Evolutionary conservation across 2,329 filamentous ascomycete genomes (phyloP), one percentile per base, ranked within the genome.

Genomic region (Trichoderma koningiopsis): DNA sequence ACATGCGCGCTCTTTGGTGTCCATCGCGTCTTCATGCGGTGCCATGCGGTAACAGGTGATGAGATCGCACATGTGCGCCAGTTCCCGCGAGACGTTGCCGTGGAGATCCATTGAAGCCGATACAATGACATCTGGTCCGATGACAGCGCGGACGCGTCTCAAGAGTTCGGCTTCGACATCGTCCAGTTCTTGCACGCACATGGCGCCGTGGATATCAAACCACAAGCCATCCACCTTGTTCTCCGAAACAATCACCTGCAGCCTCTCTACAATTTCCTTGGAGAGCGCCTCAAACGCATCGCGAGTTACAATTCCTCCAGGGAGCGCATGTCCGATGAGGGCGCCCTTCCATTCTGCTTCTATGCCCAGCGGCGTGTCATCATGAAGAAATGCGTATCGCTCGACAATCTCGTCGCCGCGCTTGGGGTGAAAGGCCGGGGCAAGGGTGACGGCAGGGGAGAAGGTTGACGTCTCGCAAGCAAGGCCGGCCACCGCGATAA

Each of bases 131-230:
- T 80, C 73, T 0, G 80, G 75, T 0, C 85, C 85, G 24, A 86
- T 79, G 3, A 85, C 81, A 0, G 60, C 69, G 2, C 85, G 79
- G 14, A 85, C 80, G 0, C 83, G 82, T 14, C 75, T 74, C 24
- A 87, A 76, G 33, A 87, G 80, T 66, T 85, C 82, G 2, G 78
- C 80, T 69, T 87, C 85, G 1, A 75, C 76, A 72, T 87, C 85
- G 47, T 83, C 80, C 5, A 86, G 66, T 0, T 77, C 83, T 43
- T 85, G 82, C 0, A 87, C 85, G 56, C 81, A 84, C 84, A 87
- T 87, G 4, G 85, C 85, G 16, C 85, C 85, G 71, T 87, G 85
- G 35, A 87, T 87, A 70, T 87, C 85, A 68, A 85, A 84, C 84
- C 84, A 87, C 8, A 87, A 73, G 1, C 85, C 85, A 63, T 86